Percentiles rank a stretch among this genome's conserved stretches.
These are phyloP conservation scores for Backusella luteola DNA, from an alignment of 192 early-diverging fungal genomes.

Conservation along the genomic window DNA sequence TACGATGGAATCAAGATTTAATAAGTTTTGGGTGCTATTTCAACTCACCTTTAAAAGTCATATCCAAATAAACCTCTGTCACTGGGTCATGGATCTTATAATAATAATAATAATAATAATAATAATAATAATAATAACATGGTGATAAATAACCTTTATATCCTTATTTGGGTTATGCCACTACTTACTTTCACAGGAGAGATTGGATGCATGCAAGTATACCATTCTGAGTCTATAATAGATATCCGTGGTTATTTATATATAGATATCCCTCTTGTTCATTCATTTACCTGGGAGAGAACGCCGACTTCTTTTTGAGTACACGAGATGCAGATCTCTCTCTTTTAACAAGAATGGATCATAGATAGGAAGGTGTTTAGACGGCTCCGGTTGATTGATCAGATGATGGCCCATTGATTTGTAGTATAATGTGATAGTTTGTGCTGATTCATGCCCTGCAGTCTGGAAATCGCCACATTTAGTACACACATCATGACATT, in stretches of 20 bases:
- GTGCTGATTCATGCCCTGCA: conserved; percentile 6
- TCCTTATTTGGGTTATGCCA: not conserved
- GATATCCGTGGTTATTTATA: not conserved
- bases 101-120: not conserved
- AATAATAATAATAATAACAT: no score
- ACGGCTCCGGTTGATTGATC: conserved; percentile 9
- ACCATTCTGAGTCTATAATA: conserved; percentile 19
- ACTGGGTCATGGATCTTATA: not conserved
- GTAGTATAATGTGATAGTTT: conserved; percentile 16
- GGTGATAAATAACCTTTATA: not conserved
- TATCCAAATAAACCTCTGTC: conserved; percentile 17
- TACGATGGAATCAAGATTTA: not conserved
- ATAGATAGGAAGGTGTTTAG: not conserved
- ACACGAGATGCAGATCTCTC: conserved; percentile 4
- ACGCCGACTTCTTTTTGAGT: conserved; percentile 17
- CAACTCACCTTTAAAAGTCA: conserved; percentile 23
- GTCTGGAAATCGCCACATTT: not conserved
- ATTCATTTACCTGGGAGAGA: conserved; percentile 9
- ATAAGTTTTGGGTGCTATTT: not conserved
- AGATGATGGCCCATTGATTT: not conserved
- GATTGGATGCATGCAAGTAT: conserved; percentile 21
- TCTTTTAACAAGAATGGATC: conserved; percentile 5
- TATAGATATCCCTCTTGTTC: no score
- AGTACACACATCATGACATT: not conserved
- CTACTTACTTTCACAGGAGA: conserved; percentile 17